These are phyloP conservation scores for Diaporthe vaccinii DNA, from an alignment of 2,329 filamentous ascomycete genomes.

Conservation along the genomic window DNA sequence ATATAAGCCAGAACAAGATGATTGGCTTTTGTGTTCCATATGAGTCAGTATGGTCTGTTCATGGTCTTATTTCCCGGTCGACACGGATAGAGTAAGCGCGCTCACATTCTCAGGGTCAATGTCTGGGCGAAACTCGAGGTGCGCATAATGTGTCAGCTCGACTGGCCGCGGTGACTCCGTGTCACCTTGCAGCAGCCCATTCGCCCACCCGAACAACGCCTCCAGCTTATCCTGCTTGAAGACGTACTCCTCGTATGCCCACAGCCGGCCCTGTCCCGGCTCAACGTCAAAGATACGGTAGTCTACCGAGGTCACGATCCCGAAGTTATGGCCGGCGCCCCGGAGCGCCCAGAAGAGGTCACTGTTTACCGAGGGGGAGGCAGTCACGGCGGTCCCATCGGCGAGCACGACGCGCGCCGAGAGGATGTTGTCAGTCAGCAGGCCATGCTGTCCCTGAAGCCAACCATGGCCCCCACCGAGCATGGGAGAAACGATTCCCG, in stretches of 20 bases:
- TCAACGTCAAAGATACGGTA: constrained; percentile 25
- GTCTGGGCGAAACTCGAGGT: constrained; percentile 1
- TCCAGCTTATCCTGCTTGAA: constrained; percentile 33
- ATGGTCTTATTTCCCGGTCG: neutral
- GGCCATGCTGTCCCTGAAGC: constrained; percentile 29
- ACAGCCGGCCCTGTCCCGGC: constrained; percentile 2
- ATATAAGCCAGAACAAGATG: constrained; percentile 34
- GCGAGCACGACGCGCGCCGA: constrained; percentile 14
- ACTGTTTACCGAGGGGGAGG: neutral
- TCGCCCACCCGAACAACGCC: constrained; percentile 19
- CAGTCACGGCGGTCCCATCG: constrained; percentile 18
- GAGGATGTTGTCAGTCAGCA: constrained; percentile 23
- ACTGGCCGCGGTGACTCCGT: constrained; percentile 19
- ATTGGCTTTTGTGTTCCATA: neutral
- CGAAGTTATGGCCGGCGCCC: constrained; percentile 45
- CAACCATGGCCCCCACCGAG: constrained; percentile 31
- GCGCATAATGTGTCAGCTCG: constrained; percentile 30
- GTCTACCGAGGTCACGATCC: constrained; percentile 8
- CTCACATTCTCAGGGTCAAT: constrained; percentile 12
- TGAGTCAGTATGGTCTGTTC: neutral
- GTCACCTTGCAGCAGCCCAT: neutral
- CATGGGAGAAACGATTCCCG: constrained; percentile 23
- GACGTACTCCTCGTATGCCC: constrained; percentile 31
- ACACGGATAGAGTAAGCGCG: neutral
- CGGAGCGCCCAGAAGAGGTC: constrained; percentile 62